These are phyloP conservation scores for Gymnopus androsaceus DNA, from an alignment of 1,284 basidiomycete genomes.

Conservation along the genomic window DNA sequence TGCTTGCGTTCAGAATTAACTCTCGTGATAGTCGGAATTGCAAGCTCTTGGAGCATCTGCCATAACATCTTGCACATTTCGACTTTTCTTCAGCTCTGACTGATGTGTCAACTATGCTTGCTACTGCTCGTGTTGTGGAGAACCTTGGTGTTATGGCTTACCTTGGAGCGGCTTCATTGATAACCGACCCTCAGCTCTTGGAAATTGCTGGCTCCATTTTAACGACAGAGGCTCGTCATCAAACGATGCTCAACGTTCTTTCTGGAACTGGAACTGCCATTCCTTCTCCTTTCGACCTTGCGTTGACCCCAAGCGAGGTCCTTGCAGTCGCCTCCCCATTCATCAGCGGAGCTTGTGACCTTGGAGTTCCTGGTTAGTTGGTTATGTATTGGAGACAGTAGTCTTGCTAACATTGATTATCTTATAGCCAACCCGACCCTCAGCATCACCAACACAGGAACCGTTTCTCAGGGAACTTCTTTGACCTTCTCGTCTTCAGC, in stretches of 20 bases:
- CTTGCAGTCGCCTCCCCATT: conserved; percentile 74
- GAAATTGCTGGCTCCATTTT: conserved; percentile 76
- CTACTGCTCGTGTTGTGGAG: conserved; percentile 79
- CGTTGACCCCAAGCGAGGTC: conserved; percentile 68
- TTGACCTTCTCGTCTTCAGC: conserved; percentile 64
- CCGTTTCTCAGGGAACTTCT: conserved; percentile 54
- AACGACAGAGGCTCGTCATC: conserved; percentile 82
- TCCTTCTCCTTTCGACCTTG: conserved; percentile 72
- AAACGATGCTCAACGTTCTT: conserved; percentile 74
- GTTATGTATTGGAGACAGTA: not conserved
- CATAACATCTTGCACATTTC: conserved; percentile 64
- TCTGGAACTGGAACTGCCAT: conserved; percentile 58
- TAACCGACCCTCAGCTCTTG: conserved; percentile 66
- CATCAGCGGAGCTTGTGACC: conserved; percentile 67
- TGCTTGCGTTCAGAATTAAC: not conserved
- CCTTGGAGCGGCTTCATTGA: conserved; percentile 70
- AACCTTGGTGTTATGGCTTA: conserved; percentile 79
- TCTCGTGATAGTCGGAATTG: conserved; percentile 44
- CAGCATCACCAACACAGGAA: conserved; percentile 61
- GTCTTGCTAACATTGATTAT: conserved; percentile 7
- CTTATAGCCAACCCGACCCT: conserved; percentile 61
- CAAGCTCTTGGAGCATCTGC: conserved; percentile 54
- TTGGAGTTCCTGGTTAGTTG: conserved; percentile 57
- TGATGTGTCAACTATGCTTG: conserved; percentile 72
- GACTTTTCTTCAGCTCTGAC: conserved; percentile 66